These are phyloP conservation scores for Atkinsonella texensis DNA, from an alignment of 2,329 filamentous ascomycete genomes.

Conservation along the genomic window DNA sequence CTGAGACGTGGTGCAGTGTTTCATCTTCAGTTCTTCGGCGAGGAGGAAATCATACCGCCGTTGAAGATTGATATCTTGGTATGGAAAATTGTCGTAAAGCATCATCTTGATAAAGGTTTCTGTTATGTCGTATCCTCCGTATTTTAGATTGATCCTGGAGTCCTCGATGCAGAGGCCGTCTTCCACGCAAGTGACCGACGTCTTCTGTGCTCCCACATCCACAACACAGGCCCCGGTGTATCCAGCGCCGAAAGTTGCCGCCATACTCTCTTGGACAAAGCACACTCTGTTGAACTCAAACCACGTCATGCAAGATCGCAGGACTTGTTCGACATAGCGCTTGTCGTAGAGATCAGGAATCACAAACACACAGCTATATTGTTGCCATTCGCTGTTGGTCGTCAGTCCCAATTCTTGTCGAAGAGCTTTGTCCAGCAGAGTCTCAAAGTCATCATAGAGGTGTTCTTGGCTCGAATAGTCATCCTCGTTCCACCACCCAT, in stretches of 20 bases:
- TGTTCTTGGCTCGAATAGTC: conserved; percentile 74
- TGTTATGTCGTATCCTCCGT: conserved; percentile 83
- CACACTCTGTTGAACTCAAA: conserved; percentile 83
- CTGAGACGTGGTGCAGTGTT: conserved; percentile 84
- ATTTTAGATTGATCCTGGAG: conserved; percentile 90
- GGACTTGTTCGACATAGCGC: conserved; percentile 70
- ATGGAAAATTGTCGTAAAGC: conserved; percentile 91
- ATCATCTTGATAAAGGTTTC: conserved; percentile 97
- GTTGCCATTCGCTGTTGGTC: conserved; percentile 67
- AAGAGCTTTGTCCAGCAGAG: conserved; percentile 76
- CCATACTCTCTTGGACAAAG: conserved; percentile 93
- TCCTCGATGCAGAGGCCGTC: conserved; percentile 93
- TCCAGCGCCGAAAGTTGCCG: conserved; percentile 87
- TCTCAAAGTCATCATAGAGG: conserved; percentile 76
- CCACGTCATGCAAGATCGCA: conserved; percentile 77
- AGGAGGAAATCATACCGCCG: conserved; percentile 85
- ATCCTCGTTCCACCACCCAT: conserved; percentile 81
- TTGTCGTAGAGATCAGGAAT: conserved; percentile 97
- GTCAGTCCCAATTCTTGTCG: conserved; percentile 70
- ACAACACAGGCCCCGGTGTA: conserved; percentile 92
- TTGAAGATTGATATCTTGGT: conserved; percentile 83
- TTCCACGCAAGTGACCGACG: conserved; percentile 91
- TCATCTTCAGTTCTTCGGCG: conserved; percentile 90
- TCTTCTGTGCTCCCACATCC: conserved; percentile 94
- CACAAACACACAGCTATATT: conserved; percentile 94